phyloP scores from a whole-genome alignment of 2,329 filamentous ascomycete genomes.

The Apiospora hydei region DNA sequence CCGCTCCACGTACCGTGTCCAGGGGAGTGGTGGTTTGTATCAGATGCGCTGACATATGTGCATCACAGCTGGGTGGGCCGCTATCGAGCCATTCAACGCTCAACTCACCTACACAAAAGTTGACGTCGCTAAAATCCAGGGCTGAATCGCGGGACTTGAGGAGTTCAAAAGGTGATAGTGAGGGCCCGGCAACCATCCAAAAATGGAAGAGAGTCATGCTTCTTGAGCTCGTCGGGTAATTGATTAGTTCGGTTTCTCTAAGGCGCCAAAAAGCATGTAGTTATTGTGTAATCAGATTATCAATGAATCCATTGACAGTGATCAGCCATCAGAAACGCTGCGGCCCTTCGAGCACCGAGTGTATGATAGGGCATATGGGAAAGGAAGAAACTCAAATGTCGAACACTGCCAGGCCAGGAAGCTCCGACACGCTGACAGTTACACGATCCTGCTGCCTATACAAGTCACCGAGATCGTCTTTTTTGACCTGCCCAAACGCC shows the following conservation, averaged over 20 bases:
- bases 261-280: not conserved
- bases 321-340: not conserved
- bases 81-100: constrained; percentile 4
- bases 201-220: not conserved
- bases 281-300: not conserved
- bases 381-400: not conserved
- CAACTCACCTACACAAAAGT: constrained; percentile 4
- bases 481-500: not conserved
- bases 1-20: not conserved
- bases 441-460: not conserved
- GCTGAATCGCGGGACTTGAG: not conserved
- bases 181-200: not conserved
- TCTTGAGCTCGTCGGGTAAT: too few species aligned
- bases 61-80: not conserved
- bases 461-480: not conserved
- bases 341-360: not conserved
- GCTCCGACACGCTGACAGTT: not conserved
- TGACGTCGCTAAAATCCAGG: not conserved
- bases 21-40: not conserved
- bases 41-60: not conserved
- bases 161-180: not conserved
- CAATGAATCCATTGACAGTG: not conserved
- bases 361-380: not conserved
- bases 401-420: not conserved
- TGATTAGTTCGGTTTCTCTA: not conserved